Percentiles rank a stretch among this genome's conserved stretches.
These are phyloP conservation scores for Spathaspora jeffriesii DNA, from an alignment of 1,139 yeast species.

Conservation along the genomic window DNA sequence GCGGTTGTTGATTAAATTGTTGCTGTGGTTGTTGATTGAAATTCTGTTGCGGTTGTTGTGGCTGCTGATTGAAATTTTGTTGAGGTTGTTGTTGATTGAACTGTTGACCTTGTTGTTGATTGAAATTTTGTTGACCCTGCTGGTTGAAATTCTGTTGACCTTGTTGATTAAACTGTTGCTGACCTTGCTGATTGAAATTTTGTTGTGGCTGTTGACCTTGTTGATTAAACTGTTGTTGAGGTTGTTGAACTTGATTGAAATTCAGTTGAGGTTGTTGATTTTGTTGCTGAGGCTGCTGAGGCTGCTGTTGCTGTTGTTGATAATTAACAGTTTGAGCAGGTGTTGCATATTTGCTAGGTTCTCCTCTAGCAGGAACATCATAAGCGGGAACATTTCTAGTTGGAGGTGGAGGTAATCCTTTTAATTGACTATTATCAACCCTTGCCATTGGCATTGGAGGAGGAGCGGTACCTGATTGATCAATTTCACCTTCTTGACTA, in stretches of 20 bases:
- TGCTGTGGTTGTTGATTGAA: conserved; percentile 4
- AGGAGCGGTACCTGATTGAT: conserved; percentile 5
- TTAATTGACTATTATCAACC: conserved; percentile 21
- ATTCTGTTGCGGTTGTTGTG: conserved; percentile 8
- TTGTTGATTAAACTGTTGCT: not conserved
- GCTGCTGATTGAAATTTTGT: conserved; percentile 3
- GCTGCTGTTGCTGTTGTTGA: conserved; percentile 8
- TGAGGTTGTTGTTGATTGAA: conserved; percentile 3
- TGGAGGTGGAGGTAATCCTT: conserved; percentile 40
- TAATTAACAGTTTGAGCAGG: not conserved
- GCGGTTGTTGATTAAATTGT: too few relatives aligned
- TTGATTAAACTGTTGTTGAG: conserved; percentile 10
- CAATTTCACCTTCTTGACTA: conserved; percentile 8
- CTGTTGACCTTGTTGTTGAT: too few relatives aligned
- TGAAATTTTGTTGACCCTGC: conserved; percentile 1
- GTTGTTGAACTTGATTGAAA: conserved; percentile 9
- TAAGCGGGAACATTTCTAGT: conserved; percentile 27
- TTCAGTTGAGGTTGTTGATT: conserved; percentile 10
- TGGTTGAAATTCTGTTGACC: conserved; percentile 7
- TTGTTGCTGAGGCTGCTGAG: conserved; percentile 9
- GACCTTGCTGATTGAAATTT: conserved; percentile 3
- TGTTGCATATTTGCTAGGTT: conserved; percentile 8
- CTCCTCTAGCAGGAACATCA: conserved; percentile 12
- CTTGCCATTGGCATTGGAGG: conserved; percentile 6
- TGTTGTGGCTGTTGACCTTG: conserved; percentile 10